phyloP scores from a whole-genome alignment of 2,329 filamentous ascomycete genomes.

The Aspergillus sp. region DNA sequence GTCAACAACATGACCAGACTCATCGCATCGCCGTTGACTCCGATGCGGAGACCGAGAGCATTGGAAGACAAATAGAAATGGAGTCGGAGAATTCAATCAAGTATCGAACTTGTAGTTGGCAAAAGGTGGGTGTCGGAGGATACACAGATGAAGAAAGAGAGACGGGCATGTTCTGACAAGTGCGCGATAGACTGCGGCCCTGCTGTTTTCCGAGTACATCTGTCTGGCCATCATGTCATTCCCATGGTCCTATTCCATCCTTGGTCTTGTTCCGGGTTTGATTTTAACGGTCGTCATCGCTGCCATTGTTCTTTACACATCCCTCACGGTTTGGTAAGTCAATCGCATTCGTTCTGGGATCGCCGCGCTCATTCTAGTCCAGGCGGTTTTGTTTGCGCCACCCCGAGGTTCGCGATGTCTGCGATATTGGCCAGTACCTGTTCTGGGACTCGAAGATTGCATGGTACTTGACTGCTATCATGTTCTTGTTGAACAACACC shows the following conservation, averaged over 20 bases:
- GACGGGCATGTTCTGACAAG: neutral
- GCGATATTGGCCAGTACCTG: slow-evolving; percentile 91
- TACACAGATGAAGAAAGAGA: neutral
- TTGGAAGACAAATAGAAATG: slow-evolving; percentile 66
- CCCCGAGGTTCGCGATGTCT: slow-evolving; percentile 86
- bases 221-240: slow-evolving; percentile 93
- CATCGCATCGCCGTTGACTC: slow-evolving; percentile 20
- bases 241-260: slow-evolving; percentile 82
- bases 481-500: slow-evolving; percentile 93
- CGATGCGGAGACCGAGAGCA: slow-evolving; percentile 39
- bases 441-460: slow-evolving; percentile 79
- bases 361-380: slow-evolving; percentile 19
- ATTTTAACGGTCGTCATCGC: slow-evolving; percentile 79
- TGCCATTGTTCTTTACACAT: slow-evolving; percentile 77
- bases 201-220: slow-evolving; percentile 94
- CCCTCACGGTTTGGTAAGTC: slow-evolving; percentile 57
- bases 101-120: slow-evolving; percentile 91
- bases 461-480: slow-evolving; percentile 66
- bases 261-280: slow-evolving; percentile 80
- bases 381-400: slow-evolving; percentile 90
- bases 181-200: slow-evolving; percentile 65
- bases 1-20: slow-evolving; percentile 13
- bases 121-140: slow-evolving; percentile 56
- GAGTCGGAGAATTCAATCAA: slow-evolving; percentile 78
- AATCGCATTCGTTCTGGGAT: neutral